A percentile compares a stretch with the other conserved stretches of the same genome.
phyloP scores from a whole-genome alignment of 208 protist species.

The Crithidia brevicula region DNA sequence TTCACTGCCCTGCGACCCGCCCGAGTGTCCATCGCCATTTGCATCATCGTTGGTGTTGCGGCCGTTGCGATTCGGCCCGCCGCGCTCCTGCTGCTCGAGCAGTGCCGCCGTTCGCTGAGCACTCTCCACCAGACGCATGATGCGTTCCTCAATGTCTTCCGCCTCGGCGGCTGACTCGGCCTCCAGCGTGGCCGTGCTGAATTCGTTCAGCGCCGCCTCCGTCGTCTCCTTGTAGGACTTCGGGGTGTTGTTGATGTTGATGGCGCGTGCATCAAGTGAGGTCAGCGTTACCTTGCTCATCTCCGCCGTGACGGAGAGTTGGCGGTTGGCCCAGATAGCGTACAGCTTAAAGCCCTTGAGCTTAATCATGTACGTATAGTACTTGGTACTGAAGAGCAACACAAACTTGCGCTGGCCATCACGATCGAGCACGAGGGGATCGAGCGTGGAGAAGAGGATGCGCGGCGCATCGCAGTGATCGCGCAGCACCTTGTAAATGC shows the following conservation, averaged over 20 bases:
- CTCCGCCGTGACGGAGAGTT: slow-evolving; percentile 46
- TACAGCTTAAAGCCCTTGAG: slow-evolving; percentile 78
- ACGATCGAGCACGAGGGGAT: slow-evolving; percentile 52
- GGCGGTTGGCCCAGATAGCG: slow-evolving; percentile 70
- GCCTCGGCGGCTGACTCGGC: slow-evolving; percentile 43
- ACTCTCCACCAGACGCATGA: slow-evolving; percentile 51
- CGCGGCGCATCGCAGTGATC: slow-evolving; percentile 75
- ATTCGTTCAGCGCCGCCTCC: slow-evolving; percentile 40
- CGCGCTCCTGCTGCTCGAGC: slow-evolving; percentile 56
- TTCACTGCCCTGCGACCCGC: slow-evolving; percentile 37
- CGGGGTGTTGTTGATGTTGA: slow-evolving; percentile 19
- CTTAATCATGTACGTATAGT: slow-evolving; percentile 87
- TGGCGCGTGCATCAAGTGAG: slow-evolving; percentile 19
- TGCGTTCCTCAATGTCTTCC: slow-evolving; percentile 38
- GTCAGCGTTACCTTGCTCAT: slow-evolving; percentile 29
- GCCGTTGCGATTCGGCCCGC: slow-evolving; percentile 20
- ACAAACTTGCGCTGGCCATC: slow-evolving; percentile 60
- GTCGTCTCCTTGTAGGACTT: slow-evolving; percentile 34
- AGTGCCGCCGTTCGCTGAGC: slow-evolving; percentile 55
- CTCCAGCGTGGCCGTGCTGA: slow-evolving; percentile 54
- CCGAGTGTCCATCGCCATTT: slow-evolving; percentile 36
- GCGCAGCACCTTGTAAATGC: slow-evolving; percentile 74
- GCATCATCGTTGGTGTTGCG: slow-evolving; percentile 18
- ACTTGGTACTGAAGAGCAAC: slow-evolving; percentile 66
- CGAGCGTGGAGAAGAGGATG: slow-evolving; percentile 61